Evolutionary conservation across 2,329 filamentous ascomycete genomes (phyloP), one percentile per base, ranked within the genome.

Genomic region (Pestalotiopsis sp.): DNA sequence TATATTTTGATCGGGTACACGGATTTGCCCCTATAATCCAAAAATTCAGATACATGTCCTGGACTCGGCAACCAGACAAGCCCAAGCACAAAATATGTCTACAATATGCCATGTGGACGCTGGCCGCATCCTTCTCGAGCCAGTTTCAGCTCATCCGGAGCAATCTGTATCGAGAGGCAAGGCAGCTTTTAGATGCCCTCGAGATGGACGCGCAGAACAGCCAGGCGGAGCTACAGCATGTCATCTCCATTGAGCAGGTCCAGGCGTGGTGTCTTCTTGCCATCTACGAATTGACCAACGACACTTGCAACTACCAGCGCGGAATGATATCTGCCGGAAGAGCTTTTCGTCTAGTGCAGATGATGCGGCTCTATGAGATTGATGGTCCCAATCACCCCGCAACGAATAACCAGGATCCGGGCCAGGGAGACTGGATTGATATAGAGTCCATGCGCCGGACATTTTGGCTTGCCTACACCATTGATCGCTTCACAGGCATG

Each of bases 101-200:
- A 2, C 76, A 77, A 64, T 74, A 76, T 58, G 75, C 77, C 61
- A 79, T 79, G 77, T 77, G 77, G 74, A 75, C 75, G 0, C 45
- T 77, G 36, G 75, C 77, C 9, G 73, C 75, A 59, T 73, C 76
- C 2, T 63, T 75, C 13, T 79, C 77, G 7, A 76, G 76, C 11
- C 76, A 78, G 62, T 78, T 77, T 25, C 73, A 76, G 20, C 68
- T 67, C 41, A 67, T 72, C 4, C 68, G 74, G 6, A 70, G 70
- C 13, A 23, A 68, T 1, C 68, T 78, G 5, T 78, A 79, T 62
- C 68, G 60, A 5, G 71, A 76, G 57, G 17, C 45, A n/a, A 17
- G 45, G 6, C 45, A n/a, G n/a, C 45, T 52, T 9, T n/a, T 52
- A 3, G 45, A n/a, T n/a, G 17, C 45, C 5, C 17, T n/a, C 17